Evolutionary conservation across 1,139 yeast species (phyloP).

Genomic region (Blastobotrys petasosporus): DNA sequence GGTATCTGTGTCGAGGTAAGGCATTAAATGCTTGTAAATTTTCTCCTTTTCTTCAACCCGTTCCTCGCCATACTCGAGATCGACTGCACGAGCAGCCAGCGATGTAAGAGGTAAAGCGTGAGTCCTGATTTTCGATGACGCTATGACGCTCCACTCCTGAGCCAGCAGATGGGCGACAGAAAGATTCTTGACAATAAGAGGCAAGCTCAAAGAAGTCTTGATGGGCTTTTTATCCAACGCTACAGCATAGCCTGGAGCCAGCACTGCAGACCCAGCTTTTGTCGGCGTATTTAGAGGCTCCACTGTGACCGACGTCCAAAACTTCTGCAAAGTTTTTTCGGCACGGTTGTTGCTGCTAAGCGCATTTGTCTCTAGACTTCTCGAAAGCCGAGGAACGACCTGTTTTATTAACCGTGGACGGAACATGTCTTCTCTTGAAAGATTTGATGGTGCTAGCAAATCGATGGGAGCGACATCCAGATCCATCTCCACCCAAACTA

Average conservation of each 20-base stretch:
- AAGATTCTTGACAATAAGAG: constrained; percentile 53
- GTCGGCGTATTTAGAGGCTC: constrained; percentile 20
- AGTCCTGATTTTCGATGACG: constrained; percentile 67
- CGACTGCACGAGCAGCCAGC: constrained; percentile 78
- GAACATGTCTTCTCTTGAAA: too few relatives aligned
- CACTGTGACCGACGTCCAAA: constrained; percentile 78
- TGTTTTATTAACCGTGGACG: too few relatives aligned
- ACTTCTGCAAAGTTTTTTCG: constrained; percentile 63
- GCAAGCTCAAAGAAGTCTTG: constrained; percentile 78
- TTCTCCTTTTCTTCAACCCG: constrained; percentile 23
- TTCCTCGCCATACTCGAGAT: constrained; percentile 32
- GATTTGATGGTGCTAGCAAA: too few relatives aligned
- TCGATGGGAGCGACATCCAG: too few relatives aligned
- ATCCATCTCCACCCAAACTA: too few relatives aligned
- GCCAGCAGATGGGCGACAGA: constrained; percentile 66
- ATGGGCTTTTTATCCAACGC: constrained; percentile 70
- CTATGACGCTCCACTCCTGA: constrained; percentile 82
- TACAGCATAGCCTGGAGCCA: constrained; percentile 41
- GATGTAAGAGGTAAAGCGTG: constrained; percentile 84
- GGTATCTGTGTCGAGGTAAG: constrained; percentile 91
- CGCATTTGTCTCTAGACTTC: constrained; percentile 20
- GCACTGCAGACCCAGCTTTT: constrained; percentile 10
- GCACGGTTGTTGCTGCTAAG: constrained; percentile 49
- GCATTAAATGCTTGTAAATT: constrained; percentile 41
- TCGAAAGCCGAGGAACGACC: too few relatives aligned